Conservation (phyloP, 2,329 filamentous ascomycete species). For the Monilinia aucupariae region DNA sequence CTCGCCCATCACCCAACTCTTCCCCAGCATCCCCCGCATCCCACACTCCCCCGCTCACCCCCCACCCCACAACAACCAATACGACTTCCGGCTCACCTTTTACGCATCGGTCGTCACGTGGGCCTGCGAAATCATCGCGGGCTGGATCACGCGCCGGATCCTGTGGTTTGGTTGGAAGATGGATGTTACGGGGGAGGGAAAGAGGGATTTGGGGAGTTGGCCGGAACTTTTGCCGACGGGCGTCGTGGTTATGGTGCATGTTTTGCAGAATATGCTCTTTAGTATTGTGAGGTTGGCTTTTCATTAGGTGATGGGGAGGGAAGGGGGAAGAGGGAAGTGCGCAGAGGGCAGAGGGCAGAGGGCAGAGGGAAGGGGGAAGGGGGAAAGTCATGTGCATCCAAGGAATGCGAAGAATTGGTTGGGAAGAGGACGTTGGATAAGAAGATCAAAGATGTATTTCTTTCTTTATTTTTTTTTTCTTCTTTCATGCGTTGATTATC, state of each 20-base stretch:
- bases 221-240: slow-evolving; percentile 62
- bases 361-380: too few species aligned
- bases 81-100: slow-evolving; percentile 60
- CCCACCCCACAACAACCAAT: slow-evolving; percentile 38
- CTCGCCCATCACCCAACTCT: not conserved
- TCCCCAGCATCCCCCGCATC: not conserved
- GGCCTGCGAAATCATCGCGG: slow-evolving; percentile 60
- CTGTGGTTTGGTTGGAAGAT: slow-evolving; percentile 55
- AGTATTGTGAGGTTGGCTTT: slow-evolving; percentile 62
- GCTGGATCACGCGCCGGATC: slow-evolving; percentile 53
- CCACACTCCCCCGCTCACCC: not conserved
- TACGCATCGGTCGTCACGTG: slow-evolving; percentile 59
- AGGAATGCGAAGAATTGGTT: too few species aligned
- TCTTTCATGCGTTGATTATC: too few species aligned
- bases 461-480: too few species aligned
- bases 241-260: slow-evolving; percentile 61
- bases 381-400: too few species aligned
- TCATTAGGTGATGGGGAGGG: slow-evolving; percentile 20
- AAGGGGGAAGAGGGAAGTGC: too few species aligned
- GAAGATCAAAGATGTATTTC: too few species aligned
- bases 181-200: slow-evolving; percentile 59
- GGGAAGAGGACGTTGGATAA: too few species aligned
- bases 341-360: not conserved
- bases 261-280: slow-evolving; percentile 68
- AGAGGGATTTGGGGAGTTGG: slow-evolving; percentile 59